Evolutionary conservation across 768 basidiomycete genomes (phyloP).

Genomic region (Terana coerulea): DNA sequence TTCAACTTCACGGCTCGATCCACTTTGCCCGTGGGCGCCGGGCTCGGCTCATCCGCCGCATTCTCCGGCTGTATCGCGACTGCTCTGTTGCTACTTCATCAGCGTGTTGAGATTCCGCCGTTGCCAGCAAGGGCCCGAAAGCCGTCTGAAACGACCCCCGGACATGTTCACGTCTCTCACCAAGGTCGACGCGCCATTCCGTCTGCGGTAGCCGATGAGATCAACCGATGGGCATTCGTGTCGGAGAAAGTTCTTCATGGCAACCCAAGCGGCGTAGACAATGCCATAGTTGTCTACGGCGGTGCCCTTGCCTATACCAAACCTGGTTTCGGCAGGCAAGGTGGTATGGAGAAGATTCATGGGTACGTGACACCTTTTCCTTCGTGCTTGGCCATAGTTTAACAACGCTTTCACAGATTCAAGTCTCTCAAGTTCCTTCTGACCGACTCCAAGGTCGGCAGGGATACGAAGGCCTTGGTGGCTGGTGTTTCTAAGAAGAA

Average conservation of each 20-base stretch:
- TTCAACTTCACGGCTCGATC: slow-evolving; percentile 82
- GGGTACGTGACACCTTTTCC: slow-evolving; percentile 54
- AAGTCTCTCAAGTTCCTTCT: slow-evolving; percentile 86
- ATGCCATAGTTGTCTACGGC: slow-evolving; percentile 89
- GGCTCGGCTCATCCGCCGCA: slow-evolving; percentile 95
- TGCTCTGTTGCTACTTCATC: slow-evolving; percentile 71
- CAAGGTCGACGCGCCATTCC: slow-evolving; percentile 64
- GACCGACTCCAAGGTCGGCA: slow-evolving; percentile 88
- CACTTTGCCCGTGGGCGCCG: slow-evolving; percentile 90
- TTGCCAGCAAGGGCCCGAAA: slow-evolving; percentile 41
- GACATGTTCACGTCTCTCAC: slow-evolving; percentile 61
- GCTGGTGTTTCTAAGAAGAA: slow-evolving; percentile 81
- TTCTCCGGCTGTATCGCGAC: slow-evolving; percentile 88
- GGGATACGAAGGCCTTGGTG: slow-evolving; percentile 93
- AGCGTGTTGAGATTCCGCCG: slow-evolving; percentile 59
- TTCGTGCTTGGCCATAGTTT: slow-evolving; percentile 6
- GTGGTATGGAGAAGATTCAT: slow-evolving; percentile 80
- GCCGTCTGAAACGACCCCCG: slow-evolving; percentile 31
- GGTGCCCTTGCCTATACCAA: slow-evolving; percentile 90
- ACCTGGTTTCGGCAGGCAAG: slow-evolving; percentile 58
- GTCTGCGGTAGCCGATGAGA: slow-evolving; percentile 61
- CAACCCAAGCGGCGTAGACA: slow-evolving; percentile 96
- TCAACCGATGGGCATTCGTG: slow-evolving; percentile 93
- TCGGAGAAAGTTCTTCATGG: slow-evolving; percentile 96
- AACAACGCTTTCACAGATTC: slow-evolving; percentile 52